Percentiles rank a stretch among this genome's conserved stretches.
Conservation (phyloP, 2,329 filamentous ascomycete species). For the Colletotrichum salicis region DNA sequence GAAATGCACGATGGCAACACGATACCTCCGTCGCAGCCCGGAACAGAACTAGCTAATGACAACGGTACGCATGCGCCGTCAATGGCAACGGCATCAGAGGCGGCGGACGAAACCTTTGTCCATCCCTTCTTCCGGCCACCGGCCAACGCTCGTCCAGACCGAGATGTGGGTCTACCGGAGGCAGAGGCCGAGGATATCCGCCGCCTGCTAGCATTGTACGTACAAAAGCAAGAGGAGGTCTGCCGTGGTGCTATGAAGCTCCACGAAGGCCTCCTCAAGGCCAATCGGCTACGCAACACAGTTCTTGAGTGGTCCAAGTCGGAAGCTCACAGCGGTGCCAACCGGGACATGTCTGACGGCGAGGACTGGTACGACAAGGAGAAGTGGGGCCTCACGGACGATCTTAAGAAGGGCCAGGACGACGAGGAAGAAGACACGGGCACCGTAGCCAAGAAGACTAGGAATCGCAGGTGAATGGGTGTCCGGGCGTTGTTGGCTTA, state of each 20-base stretch:
- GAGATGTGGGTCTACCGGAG: constrained; percentile 77
- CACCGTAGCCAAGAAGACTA: constrained; percentile 67
- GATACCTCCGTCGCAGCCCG: not conserved
- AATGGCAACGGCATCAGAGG: constrained; percentile 21
- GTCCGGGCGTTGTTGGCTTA: constrained; percentile 20
- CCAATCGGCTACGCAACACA: constrained; percentile 76
- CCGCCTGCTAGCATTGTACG: constrained; percentile 77
- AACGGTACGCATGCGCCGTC: constrained; percentile 31
- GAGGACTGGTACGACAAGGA: constrained; percentile 91
- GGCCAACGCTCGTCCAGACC: constrained; percentile 69
- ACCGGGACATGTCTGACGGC: constrained; percentile 83
- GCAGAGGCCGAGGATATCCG: constrained; percentile 83
- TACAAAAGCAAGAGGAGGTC: constrained; percentile 88
- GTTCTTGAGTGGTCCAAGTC: constrained; percentile 82
- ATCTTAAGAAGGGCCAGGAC: constrained; percentile 83
- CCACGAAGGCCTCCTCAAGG: constrained; percentile 76
- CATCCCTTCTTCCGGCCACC: constrained; percentile 81
- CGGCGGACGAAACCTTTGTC: constrained; percentile 64
- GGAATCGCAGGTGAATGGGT: constrained; percentile 58
- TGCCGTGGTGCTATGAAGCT: constrained; percentile 76
- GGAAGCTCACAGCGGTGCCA: constrained; percentile 74
- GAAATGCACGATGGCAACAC: constrained; percentile 18
- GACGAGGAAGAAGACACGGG: constrained; percentile 81
- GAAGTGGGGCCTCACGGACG: constrained; percentile 79
- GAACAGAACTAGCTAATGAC: not conserved